These are phyloP conservation scores for Eucalyptus tenuipes DNA, from an alignment of 345 rosid genomes.

Conservation along the genomic window DNA sequence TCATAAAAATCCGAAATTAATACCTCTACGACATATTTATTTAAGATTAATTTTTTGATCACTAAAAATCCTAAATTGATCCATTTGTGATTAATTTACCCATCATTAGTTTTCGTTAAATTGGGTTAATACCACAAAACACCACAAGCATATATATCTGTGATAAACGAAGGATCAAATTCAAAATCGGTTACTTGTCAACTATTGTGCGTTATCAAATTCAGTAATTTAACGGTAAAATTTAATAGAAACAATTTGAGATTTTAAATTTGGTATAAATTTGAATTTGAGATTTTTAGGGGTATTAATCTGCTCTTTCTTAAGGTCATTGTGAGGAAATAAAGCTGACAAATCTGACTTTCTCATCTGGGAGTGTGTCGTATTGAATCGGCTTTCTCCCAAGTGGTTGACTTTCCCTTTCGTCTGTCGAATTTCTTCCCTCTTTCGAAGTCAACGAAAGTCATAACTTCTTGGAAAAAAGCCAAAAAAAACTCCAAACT, in stretches of 20 bases:
- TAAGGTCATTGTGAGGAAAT: neutral
- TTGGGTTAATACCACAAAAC: too few species aligned
- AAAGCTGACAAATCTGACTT: neutral
- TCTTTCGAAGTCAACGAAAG: neutral
- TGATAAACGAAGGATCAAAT: rapidly evolving
- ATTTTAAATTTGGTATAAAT: too few species aligned
- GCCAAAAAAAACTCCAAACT: too few species aligned
- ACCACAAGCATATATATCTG: rapidly evolving
- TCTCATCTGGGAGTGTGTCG: neutral
- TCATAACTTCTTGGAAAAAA: too few species aligned
- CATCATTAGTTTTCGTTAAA: rapidly evolving
- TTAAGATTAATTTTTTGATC: too few species aligned
- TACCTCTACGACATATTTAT: too few species aligned
- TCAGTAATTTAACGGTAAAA: rapidly evolving
- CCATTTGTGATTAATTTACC: rapidly evolving
- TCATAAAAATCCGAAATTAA: too few species aligned
- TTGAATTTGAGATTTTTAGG: too few species aligned
- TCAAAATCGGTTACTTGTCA: rapidly evolving
- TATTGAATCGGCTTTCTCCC: neutral
- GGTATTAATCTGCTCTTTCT: too few species aligned
- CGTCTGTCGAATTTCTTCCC: neutral
- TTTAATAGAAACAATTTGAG: too few species aligned
- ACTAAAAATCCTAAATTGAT: too few species aligned
- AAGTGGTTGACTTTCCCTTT: neutral
- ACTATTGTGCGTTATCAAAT: too few species aligned